Percentiles rank a stretch among this genome's conserved stretches.
phyloP scores from a whole-genome alignment of 352 stramenopile genomes.

The Phytophthora aleatoria region DNA sequence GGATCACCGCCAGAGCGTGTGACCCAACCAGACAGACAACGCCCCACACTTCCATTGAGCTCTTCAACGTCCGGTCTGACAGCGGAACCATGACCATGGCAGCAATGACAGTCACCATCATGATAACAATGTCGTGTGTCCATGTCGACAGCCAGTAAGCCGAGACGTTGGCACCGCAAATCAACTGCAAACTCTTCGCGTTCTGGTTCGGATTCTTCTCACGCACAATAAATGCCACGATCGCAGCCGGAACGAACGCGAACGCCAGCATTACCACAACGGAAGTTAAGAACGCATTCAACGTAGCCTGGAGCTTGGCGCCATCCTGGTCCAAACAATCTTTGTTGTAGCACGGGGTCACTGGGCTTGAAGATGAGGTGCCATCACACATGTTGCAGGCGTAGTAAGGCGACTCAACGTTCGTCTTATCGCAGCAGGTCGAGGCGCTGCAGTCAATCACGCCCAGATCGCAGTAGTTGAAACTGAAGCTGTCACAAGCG shows the following conservation, averaged over 20 bases:
- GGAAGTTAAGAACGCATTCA: conserved; percentile 67
- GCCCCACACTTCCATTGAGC: conserved; percentile 43
- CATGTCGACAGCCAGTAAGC: conserved; percentile 71
- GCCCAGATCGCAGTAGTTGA: conserved; percentile 49
- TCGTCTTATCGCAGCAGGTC: conserved; percentile 46
- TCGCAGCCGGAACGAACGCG: conserved; percentile 64
- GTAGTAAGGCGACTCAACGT: conserved; percentile 49
- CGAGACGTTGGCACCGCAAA: conserved; percentile 52
- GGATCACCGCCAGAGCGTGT: conserved; percentile 56
- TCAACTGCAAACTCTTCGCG: conserved; percentile 66
- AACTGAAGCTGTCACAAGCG: conserved; percentile 34
- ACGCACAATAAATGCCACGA: conserved; percentile 67
- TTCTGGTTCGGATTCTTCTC: conserved; percentile 75
- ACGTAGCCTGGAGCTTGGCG: conserved; percentile 63
- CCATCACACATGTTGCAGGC: conserved; percentile 43
- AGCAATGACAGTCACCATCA: conserved; percentile 44
- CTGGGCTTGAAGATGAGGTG: conserved; percentile 25
- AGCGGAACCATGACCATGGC: conserved; percentile 47
- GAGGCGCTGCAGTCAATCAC: conserved; percentile 51
- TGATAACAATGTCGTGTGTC: conserved; percentile 58
- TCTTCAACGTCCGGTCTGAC: conserved; percentile 39
- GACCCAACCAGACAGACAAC: conserved; percentile 45
- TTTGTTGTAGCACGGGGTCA: conserved; percentile 45
- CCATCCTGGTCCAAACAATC: conserved; percentile 54
- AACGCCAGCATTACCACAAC: conserved; percentile 75